A percentile compares a stretch with the other conserved stretches of the same genome.
phyloP scores from a whole-genome alignment of 306 rosid species.

The Sophora flavescens region DNA sequence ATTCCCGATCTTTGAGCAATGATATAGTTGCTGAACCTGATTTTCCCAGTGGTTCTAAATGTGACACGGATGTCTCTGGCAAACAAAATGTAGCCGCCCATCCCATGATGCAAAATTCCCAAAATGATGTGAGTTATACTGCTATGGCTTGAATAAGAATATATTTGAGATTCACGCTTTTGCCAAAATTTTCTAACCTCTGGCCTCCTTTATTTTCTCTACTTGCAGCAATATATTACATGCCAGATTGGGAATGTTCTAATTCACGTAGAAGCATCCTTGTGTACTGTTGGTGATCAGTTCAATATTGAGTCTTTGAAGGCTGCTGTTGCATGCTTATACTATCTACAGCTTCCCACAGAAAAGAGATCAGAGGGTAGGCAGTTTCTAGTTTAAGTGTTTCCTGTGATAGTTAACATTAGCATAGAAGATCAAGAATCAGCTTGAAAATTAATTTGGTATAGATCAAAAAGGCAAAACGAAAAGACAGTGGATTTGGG shows the following conservation, averaged over 20 bases:
- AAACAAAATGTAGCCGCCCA: conserved; percentile 51
- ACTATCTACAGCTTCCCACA: conserved; percentile 73
- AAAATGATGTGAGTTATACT: conserved; percentile 71
- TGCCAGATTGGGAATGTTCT: conserved; percentile 70
- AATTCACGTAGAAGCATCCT: conserved; percentile 55
- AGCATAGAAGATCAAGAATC: conserved; percentile 32
- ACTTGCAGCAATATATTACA: conserved; percentile 61
- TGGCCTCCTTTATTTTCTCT: conserved; percentile 38
- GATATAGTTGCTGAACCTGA: conserved; percentile 52
- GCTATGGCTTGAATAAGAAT: conserved; percentile 32
- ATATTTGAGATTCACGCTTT: conserved; percentile 36
- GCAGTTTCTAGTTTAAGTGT: conserved; percentile 36
- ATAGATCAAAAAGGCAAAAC: neutral
- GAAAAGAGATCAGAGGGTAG: conserved; percentile 90
- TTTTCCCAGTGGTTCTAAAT: conserved; percentile 68
- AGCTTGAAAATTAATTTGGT: conserved; percentile 37
- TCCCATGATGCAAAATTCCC: conserved; percentile 49
- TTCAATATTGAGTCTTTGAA: conserved; percentile 69
- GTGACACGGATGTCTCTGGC: conserved; percentile 54
- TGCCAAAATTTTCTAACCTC: conserved; percentile 45
- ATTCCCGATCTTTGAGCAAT: conserved; percentile 60
- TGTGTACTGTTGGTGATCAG: conserved; percentile 54
- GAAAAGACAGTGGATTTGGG: neutral
- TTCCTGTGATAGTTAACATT: conserved; percentile 18
- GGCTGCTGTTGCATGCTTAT: conserved; percentile 83